Percentiles rank a stretch among this genome's conserved stretches.
These are phyloP conservation scores for Phytophthora sp. DNA, from an alignment of 352 stramenopile genomes.

Conservation along the genomic window DNA sequence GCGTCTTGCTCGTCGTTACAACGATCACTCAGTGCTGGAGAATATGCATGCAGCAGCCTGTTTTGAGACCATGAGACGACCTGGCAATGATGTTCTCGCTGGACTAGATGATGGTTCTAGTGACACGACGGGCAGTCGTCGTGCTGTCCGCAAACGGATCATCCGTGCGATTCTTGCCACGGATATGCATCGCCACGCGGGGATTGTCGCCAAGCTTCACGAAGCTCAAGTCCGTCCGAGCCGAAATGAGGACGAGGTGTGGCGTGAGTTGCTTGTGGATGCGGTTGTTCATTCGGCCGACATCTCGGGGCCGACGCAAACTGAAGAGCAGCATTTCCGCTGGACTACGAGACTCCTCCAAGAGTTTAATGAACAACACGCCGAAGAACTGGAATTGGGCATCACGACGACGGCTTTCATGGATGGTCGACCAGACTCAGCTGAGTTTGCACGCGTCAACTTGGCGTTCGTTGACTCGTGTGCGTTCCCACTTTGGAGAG, in stretches of 20 bases:
- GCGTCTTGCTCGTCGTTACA: conserved; percentile 85
- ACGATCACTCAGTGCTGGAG: conserved; percentile 89
- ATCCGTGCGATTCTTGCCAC: conserved; percentile 85
- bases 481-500: conserved; percentile 84
- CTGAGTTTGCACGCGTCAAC: conserved; percentile 78
- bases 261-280: conserved; percentile 74
- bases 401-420: conserved; percentile 82
- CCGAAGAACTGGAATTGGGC: conserved; percentile 69
- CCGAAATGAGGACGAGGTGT: conserved; percentile 55
- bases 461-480: conserved; percentile 86
- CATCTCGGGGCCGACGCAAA: conserved; percentile 74
- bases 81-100: conserved; percentile 73
- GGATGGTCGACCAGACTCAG: conserved; percentile 60
- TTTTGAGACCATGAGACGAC: conserved; percentile 79
- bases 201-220: conserved; percentile 72
- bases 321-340: conserved; percentile 55
- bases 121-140: conserved; percentile 27
- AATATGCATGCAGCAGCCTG: conserved; percentile 88
- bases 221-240: conserved; percentile 66
- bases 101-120: conserved; percentile 38
- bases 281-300: conserved; percentile 84
- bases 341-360: conserved; percentile 72
- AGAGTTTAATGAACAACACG: conserved; percentile 87
- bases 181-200: conserved; percentile 82
- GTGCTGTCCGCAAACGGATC: conserved; percentile 66